These are phyloP conservation scores for Plantago rigida DNA, from an alignment of 305 asterid species.

Conservation along the genomic window DNA sequence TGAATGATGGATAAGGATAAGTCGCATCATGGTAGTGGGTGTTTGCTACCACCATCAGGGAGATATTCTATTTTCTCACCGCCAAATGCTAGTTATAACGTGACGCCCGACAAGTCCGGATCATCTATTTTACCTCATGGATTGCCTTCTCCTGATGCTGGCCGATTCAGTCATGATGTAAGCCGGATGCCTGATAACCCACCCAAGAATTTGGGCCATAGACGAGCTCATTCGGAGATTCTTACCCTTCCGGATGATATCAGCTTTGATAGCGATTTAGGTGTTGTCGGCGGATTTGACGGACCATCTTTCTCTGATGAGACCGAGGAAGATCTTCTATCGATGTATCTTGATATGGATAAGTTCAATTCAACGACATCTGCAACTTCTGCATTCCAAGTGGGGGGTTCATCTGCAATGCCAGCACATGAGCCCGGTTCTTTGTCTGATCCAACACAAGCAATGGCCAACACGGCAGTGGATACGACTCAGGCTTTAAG, in stretches of 20 bases:
- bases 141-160: slow-evolving; percentile 36
- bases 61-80: slow-evolving; percentile 60
- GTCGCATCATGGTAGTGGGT: slow-evolving; percentile 44
- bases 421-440: slow-evolving; percentile 39
- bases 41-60: slow-evolving; percentile 64
- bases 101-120: slow-evolving; percentile 48
- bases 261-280: slow-evolving; percentile 92
- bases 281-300: slow-evolving; percentile 87
- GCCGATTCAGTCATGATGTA: slow-evolving; percentile 71
- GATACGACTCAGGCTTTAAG: slow-evolving; percentile 32
- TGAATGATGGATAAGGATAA: slow-evolving; percentile 75
- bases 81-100: slow-evolving; percentile 37
- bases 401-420: slow-evolving; percentile 59
- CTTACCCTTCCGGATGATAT: slow-evolving; percentile 92
- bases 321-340: slow-evolving; percentile 76
- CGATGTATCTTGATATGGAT: slow-evolving; percentile 87
- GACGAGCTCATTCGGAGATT: slow-evolving; percentile 96
- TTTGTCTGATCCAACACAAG: slow-evolving; percentile 23
- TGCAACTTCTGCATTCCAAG: slow-evolving; percentile 59
- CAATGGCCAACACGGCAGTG: slow-evolving; percentile 26
- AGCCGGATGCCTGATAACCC: slow-evolving; percentile 94
- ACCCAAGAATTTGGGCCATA: slow-evolving; percentile 69
- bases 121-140: slow-evolving; percentile 50
- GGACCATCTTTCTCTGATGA: slow-evolving; percentile 91
- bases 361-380: slow-evolving; percentile 72